These are phyloP conservation scores for Stellera chamaejasme DNA, from an alignment of 345 rosid species.

Conservation along the genomic window DNA sequence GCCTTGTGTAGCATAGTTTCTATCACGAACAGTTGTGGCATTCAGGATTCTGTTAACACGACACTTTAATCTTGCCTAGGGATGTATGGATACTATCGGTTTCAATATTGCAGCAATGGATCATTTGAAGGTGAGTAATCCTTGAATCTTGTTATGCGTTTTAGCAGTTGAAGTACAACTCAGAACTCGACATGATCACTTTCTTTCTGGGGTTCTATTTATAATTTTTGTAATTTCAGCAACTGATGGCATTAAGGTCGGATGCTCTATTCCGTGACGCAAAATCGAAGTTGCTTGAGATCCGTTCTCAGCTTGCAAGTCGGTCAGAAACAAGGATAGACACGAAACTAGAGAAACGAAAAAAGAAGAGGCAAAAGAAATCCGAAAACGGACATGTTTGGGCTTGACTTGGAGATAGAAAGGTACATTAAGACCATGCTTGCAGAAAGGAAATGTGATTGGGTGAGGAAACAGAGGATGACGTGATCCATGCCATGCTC, in stretches of 20 bases:
- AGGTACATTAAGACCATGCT: not conserved
- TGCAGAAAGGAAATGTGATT: too few relatives aligned
- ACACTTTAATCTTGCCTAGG: slow-evolving; percentile 30
- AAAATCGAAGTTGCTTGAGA: slow-evolving; percentile 56
- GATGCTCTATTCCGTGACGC: slow-evolving; percentile 86
- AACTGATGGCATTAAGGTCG: slow-evolving; percentile 82
- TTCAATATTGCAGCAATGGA: slow-evolving; percentile 96
- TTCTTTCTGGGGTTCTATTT: not conserved
- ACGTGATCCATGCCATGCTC: too few relatives aligned
- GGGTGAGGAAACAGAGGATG: too few relatives aligned
- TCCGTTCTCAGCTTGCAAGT: slow-evolving; percentile 46
- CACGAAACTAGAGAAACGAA: slow-evolving; percentile 42
- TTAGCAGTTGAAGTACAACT: not conserved
- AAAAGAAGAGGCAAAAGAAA: slow-evolving; percentile 60
- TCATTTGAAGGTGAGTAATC: slow-evolving; percentile 63
- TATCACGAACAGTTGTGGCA: not conserved
- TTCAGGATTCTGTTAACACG: not conserved
- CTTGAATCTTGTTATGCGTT: not conserved
- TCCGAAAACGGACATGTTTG: slow-evolving; percentile 28
- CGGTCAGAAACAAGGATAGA: slow-evolving; percentile 41
- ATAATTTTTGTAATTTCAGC: slow-evolving; percentile 29
- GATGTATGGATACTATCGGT: slow-evolving; percentile 77
- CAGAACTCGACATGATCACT: not conserved
- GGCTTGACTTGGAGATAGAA: slow-evolving; percentile 9
- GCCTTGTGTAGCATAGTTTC: too few relatives aligned